Percentiles rank a stretch among this genome's conserved stretches.
Conservation (phyloP, 2,329 filamentous ascomycete genomes). For the Aspergillus arachidicola region DNA sequence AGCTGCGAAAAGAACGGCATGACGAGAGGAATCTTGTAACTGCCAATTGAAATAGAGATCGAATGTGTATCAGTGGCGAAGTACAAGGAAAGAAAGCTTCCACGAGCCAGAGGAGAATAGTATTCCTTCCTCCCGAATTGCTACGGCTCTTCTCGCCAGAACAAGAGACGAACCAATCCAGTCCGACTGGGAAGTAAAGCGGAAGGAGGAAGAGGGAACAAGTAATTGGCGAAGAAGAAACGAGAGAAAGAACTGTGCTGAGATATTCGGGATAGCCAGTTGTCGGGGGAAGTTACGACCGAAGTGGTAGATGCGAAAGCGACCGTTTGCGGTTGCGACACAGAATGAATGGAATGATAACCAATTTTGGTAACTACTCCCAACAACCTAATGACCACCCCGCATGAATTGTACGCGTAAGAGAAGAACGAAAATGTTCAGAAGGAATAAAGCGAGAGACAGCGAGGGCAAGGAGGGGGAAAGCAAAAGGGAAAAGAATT, state of each 20-base stretch:
- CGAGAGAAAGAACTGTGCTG: background rate
- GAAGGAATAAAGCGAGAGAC: conserved; percentile 7
- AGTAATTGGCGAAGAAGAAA: background rate
- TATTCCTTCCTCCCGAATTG: background rate
- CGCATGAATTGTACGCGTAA: conserved; percentile 13
- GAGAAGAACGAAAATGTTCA: conserved; percentile 3
- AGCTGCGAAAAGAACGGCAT: conserved; percentile 74
- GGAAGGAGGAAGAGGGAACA: background rate
- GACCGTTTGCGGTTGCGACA: conserved; percentile 39
- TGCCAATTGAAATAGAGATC: background rate
- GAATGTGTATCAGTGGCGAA: background rate
- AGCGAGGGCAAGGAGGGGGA: background rate
- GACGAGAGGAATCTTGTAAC: conserved; percentile 9
- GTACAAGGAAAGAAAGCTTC: conserved; percentile 1
- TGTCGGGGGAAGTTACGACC: background rate
- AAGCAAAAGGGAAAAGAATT: background rate
- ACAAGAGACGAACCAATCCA: conserved; percentile 6
- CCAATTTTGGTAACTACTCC: background rate
- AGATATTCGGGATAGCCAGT: background rate
- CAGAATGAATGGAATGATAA: conserved; percentile 18
- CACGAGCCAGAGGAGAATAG: background rate
- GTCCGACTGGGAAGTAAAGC: background rate
- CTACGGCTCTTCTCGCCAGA: background rate
- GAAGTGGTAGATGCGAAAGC: conserved; percentile 19
- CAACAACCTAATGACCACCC: conserved; percentile 12